Percentiles rank a stretch among this genome's conserved stretches.
These are phyloP conservation scores for Cystobasidiaceae sp. DNA, from an alignment of 1,284 basidiomycete species.

Conservation along the genomic window DNA sequence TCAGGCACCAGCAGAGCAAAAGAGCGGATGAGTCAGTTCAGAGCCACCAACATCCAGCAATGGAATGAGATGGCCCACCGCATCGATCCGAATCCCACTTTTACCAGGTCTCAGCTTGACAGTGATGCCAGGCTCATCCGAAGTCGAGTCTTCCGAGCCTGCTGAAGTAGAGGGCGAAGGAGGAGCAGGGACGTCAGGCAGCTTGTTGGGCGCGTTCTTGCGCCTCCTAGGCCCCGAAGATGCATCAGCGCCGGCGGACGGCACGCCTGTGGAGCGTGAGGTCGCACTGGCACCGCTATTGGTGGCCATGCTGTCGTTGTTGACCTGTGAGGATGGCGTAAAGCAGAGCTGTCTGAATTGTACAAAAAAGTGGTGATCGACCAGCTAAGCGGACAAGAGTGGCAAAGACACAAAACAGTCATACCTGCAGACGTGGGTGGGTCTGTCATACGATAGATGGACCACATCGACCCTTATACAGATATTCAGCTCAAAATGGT, in stretches of 20 bases:
- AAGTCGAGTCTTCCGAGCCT: neutral
- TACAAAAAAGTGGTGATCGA: no score
- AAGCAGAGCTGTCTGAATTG: no score
- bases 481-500: no score
- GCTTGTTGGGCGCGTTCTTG: slow-evolving; percentile 26
- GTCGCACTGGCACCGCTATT: neutral
- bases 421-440: neutral
- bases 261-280: neutral
- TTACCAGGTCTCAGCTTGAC: slow-evolving; percentile 21
- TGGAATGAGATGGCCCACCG: neutral
- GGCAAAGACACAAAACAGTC: no score
- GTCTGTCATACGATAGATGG: neutral
- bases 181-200: neutral
- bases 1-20: neutral
- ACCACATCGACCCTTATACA: no score
- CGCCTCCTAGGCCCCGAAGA: neutral
- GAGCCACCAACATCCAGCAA: neutral
- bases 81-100: slow-evolving; percentile 15
- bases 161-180: neutral
- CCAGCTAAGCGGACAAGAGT: no score
- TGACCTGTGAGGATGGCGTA: no score
- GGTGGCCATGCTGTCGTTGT: neutral
- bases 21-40: neutral
- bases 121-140: slow-evolving; percentile 13
- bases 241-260: neutral